Evolutionary conservation across 2,329 filamentous ascomycete species (phyloP).

Genomic region (Taxawa tesnikishii): DNA sequence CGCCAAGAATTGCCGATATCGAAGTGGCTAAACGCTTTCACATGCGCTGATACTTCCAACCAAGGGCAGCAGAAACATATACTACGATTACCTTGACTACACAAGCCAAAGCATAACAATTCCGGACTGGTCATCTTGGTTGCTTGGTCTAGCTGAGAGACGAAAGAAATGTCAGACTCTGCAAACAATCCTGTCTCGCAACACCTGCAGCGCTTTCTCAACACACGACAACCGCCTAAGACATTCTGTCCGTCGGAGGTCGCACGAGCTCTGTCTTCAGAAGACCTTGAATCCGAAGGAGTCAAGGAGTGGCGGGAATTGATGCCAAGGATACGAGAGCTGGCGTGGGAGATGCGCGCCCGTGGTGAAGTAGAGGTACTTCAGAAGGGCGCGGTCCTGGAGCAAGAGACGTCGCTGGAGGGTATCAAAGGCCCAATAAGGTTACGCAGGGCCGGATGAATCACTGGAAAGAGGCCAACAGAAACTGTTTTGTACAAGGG

Average conservation of each 20-base stretch:
- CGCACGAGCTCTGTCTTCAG: slow-evolving; percentile 29
- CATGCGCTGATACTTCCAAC: no score
- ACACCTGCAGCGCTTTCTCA: slow-evolving; percentile 3
- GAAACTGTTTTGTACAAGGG: no score
- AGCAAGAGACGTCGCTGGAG: slow-evolving; percentile 16
- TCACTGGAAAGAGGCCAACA: no score
- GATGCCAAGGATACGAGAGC: slow-evolving; percentile 31
- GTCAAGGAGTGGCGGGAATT: slow-evolving; percentile 31
- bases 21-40: no score
- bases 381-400: slow-evolving; percentile 33
- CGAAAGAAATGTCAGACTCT: not conserved
- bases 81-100: no score
- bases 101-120: no score
- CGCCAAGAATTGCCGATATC: no score
- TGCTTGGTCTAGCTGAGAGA: no score
- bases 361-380: slow-evolving; percentile 33
- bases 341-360: slow-evolving; percentile 30
- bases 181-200: not conserved
- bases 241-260: slow-evolving; percentile 42
- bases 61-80: no score
- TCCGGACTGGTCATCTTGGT: no score
- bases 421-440: slow-evolving; percentile 36
- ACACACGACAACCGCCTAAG: slow-evolving; percentile 27
- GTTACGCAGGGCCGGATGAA: slow-evolving; percentile 18
- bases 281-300: slow-evolving; percentile 23